Evolutionary conservation across 2,329 filamentous ascomycete species (phyloP).

Genomic region (Zymoseptoria pseudotritici): DNA sequence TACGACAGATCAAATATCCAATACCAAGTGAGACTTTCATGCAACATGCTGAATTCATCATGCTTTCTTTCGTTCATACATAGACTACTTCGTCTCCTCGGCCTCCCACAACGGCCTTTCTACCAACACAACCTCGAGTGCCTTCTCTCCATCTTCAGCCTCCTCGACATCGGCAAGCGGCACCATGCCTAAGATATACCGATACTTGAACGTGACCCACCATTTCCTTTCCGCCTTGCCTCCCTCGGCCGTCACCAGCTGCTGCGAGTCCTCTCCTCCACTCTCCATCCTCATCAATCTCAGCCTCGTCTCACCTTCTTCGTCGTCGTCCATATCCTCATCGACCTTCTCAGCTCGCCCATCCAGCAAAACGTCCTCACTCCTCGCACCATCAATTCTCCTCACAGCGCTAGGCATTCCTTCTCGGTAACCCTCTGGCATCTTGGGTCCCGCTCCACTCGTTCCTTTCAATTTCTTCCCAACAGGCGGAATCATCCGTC

Average conservation of each 20-base stretch:
- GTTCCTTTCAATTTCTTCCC: constrained; percentile 36
- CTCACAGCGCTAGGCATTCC: constrained; percentile 26
- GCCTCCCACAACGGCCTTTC: constrained; percentile 59
- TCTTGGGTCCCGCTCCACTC: constrained; percentile 50
- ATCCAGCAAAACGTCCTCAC: constrained; percentile 16
- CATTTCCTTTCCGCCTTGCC: constrained; percentile 29
- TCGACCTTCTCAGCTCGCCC: constrained; percentile 33
- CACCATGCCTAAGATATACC: constrained; percentile 76
- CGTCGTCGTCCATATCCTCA: constrained; percentile 29
- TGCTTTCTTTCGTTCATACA: background rate
- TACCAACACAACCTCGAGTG: constrained; percentile 75
- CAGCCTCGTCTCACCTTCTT: constrained; percentile 14
- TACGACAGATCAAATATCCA: constrained; percentile 8
- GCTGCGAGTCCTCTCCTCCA: constrained; percentile 6
- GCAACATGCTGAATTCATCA: background rate
- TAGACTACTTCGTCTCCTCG: constrained; percentile 3
- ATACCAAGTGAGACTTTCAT: background rate
- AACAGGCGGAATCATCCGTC: background rate
- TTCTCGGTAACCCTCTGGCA: constrained; percentile 31
- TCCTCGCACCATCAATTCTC: constrained; percentile 25
- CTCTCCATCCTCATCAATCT: constrained; percentile 10
- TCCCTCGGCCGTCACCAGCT: constrained; percentile 10
- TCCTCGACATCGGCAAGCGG: constrained; percentile 41
- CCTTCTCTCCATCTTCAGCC: constrained; percentile 26
- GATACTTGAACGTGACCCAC: constrained; percentile 90